Percentiles rank a stretch among this genome's conserved stretches.
Evolutionary conservation across 371 early-diverging fungal species (phyloP).

Genomic region (Chytridium lagenaria): DNA sequence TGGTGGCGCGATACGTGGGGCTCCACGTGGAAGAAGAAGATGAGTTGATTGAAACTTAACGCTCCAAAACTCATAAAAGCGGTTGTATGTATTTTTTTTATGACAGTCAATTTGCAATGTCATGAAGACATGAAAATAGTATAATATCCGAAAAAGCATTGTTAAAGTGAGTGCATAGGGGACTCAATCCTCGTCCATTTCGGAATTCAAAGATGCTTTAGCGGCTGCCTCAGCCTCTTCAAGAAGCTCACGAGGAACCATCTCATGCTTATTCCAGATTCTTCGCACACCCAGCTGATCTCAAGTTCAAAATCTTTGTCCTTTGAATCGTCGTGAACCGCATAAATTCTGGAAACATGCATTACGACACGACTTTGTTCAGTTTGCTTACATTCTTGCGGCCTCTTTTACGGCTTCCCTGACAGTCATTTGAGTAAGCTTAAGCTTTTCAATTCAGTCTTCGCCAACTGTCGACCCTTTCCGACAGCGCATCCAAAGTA

Average conservation of each 20-base stretch:
- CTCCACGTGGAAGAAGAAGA: conserved; percentile 9
- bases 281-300: conserved; percentile 93
- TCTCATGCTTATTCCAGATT: conserved; percentile 77
- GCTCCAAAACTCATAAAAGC: no score
- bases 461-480: conserved; percentile 96
- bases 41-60: not conserved
- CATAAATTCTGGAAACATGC: conserved; percentile 74
- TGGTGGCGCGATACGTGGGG: not conserved
- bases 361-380: not conserved
- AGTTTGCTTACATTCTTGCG: conserved; percentile 84
- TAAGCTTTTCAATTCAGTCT: conserved; percentile 97
- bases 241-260: conserved; percentile 86
- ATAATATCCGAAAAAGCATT: no score
- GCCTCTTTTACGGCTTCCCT: conserved; percentile 93
- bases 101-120: not conserved
- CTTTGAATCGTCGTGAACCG: conserved; percentile 95
- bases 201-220: conserved; percentile 62
- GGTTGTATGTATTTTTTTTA: no score
- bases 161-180: not conserved
- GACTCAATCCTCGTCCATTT: conserved; percentile 53
- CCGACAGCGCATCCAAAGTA: conserved; percentile 95
- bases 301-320: conserved; percentile 98
- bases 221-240: conserved; percentile 87
- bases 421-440: conserved; percentile 81
- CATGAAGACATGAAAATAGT: no score